Evolutionary conservation across 495 filamentous ascomycete species (phyloP), one percentile per base, ranked within the genome.

Genomic region (Beverwykella pulmonaria): DNA sequence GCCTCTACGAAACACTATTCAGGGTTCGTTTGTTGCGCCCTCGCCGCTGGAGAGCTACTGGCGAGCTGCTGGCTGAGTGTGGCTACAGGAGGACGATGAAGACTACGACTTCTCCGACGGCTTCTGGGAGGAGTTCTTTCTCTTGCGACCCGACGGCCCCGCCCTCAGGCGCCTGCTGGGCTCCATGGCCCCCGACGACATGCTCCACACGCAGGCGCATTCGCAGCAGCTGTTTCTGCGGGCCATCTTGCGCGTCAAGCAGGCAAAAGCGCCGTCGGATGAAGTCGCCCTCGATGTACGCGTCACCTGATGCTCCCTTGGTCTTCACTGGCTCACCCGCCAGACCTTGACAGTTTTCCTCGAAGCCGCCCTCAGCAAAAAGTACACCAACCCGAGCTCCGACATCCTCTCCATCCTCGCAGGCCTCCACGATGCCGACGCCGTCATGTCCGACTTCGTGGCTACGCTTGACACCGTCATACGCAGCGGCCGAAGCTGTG

Each of bases 101-200:
- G 83, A 82, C 62, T 78, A 83, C 41, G 87, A 90, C 39, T 87
- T 86, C 54, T 84, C 89, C 0, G 92, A 97, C 64, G 94, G 92
- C 9, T 99, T 97, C 78, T 99, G 94, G 95, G 83, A 86, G 57
- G 93, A 97, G 78, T 91, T 98, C 78, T 98, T 98, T 78, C 82
- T 98, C 44, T 82, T 97, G 53, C 84, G 84, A 53, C 93, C 94
- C 30, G 89, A 96, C 74, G 82, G 83, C 41, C 74, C 79, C 0
- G 82, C 85, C 54, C 77, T 98, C 59, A 83, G 83, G 67, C 77
- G 77, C 41, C 82, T 93, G 39, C 82, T 98, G 48, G 84, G 87
- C 26, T 76, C 82, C 12, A 79, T 93, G 49, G 83, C 81, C 54
- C 81, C 91, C 12, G 89, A 91, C 67, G 90, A 95, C 62, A 76